A percentile compares a stretch with the other conserved stretches of the same genome.
Evolutionary conservation across 352 stramenopile genomes (phyloP).

Genomic region (Pythium angustatum): DNA sequence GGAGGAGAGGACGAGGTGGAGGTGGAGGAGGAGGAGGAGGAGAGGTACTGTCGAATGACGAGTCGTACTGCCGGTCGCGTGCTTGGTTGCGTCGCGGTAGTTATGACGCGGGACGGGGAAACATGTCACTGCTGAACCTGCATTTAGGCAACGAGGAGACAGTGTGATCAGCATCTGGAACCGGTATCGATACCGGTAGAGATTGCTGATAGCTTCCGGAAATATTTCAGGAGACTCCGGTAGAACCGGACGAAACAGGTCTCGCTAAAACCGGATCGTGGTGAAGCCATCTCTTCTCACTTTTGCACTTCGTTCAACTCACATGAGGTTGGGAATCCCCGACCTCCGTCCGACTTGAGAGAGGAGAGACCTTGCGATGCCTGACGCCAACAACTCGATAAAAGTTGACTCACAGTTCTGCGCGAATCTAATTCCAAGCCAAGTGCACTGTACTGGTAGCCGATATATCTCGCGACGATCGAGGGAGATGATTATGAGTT

Average conservation of each 20-base stretch:
- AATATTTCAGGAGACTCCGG: background rate
- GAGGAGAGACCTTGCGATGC: too few relatives aligned
- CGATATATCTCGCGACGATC: too few relatives aligned
- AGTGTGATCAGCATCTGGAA: background rate
- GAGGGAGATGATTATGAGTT: too few relatives aligned
- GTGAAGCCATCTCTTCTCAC: conserved; percentile 7
- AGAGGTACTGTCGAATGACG: too few relatives aligned
- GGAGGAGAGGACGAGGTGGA: background rate
- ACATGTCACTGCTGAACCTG: background rate
- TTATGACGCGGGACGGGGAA: conserved; percentile 1
- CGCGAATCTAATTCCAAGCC: too few relatives aligned
- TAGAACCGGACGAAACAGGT: conserved; percentile 20
- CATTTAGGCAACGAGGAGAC: background rate
- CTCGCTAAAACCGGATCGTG: conserved; percentile 14
- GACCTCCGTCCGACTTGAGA: too few relatives aligned
- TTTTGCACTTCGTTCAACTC: too few relatives aligned
- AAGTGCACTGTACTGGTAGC: too few relatives aligned
- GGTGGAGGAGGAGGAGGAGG: conserved; percentile 2
- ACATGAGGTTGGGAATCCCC: too few relatives aligned
- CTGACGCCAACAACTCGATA: too few relatives aligned
- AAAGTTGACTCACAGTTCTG: too few relatives aligned
- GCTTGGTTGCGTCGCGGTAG: background rate
- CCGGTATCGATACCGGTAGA: background rate
- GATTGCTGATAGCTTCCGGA: background rate
- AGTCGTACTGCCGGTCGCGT: background rate